Conservation (phyloP, 768 basidiomycete species). For the Clavulina sp. region DNA sequence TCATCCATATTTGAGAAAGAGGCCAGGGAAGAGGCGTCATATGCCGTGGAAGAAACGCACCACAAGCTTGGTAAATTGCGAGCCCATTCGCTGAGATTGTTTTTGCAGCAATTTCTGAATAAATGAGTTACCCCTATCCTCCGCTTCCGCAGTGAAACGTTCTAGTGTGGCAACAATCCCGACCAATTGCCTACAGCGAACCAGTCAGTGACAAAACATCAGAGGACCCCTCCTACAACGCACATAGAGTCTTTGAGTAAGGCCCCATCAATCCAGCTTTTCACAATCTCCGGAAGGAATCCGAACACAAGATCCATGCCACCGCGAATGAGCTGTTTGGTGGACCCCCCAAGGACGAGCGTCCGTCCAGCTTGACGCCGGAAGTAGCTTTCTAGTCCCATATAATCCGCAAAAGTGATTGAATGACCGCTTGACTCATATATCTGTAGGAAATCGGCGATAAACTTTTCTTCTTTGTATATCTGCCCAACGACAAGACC, state of each 20-base stretch:
- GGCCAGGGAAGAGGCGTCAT: not conserved
- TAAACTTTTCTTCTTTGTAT: conserved; percentile 74
- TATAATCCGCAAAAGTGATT: conserved; percentile 89
- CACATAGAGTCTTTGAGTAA: conserved; percentile 63
- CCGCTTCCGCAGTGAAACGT: conserved; percentile 54
- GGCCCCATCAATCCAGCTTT: conserved; percentile 68
- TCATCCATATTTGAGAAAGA: not conserved
- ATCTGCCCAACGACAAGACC: conserved; percentile 60
- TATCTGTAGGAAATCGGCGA: conserved; percentile 83
- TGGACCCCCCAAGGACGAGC: conserved; percentile 45
- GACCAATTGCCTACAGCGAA: conserved; percentile 52
- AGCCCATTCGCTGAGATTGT: conserved; percentile 60
- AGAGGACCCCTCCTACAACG: conserved; percentile 14
- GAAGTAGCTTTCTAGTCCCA: conserved; percentile 87
- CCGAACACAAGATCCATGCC: conserved; percentile 94
- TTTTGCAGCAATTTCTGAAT: conserved; percentile 56
- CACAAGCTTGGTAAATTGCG: conserved; percentile 49
- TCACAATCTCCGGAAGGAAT: conserved; percentile 70
- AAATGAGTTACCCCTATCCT: conserved; percentile 64
- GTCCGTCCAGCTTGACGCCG: conserved; percentile 72
- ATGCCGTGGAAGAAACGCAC: conserved; percentile 17
- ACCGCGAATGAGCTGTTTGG: conserved; percentile 63
- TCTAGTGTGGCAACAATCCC: conserved; percentile 70
- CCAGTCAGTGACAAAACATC: not conserved
- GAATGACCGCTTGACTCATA: conserved; percentile 73